Conservation (phyloP, 164 flowering plant species). For the Taxillus chinensis region DNA sequence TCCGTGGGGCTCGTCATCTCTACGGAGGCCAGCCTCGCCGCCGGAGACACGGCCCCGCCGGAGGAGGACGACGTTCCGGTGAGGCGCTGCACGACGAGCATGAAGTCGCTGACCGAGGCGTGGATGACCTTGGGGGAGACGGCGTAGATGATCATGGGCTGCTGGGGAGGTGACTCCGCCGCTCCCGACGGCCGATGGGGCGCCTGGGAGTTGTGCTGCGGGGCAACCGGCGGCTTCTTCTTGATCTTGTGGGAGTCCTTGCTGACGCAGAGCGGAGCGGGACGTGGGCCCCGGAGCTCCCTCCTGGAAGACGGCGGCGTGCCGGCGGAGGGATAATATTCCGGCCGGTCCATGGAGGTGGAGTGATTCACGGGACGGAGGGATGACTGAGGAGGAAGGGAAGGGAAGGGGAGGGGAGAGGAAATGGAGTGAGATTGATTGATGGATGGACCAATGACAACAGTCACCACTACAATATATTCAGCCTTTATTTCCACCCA, state of each 20-base stretch:
- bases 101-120: constrained; percentile 28
- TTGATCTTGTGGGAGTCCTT: constrained; percentile 64
- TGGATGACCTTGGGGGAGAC: constrained; percentile 47
- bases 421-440: not conserved
- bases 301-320: constrained; percentile 26
- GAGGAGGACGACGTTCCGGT: constrained; percentile 24
- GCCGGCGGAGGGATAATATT: constrained; percentile 10
- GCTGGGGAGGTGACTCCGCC: constrained; percentile 9
- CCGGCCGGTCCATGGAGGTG: constrained; percentile 21
- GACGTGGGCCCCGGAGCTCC: constrained; percentile 59
- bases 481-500: too few relatives aligned
- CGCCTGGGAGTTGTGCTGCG: constrained; percentile 12
- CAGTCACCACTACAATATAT: too few relatives aligned
- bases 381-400: not conserved
- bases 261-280: constrained; percentile 47
- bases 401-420: not conserved
- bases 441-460: not conserved
- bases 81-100: constrained; percentile 35
- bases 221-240: constrained; percentile 61
- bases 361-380: not conserved
- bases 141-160: constrained; percentile 68
- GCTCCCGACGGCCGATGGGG: not conserved
- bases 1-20: constrained; percentile 38
- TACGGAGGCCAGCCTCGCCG: constrained; percentile 44
- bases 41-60: constrained; percentile 1